Evolutionary conservation across 345 rosid genomes (phyloP).

Genomic region (Dipteronia dyeriana): DNA sequence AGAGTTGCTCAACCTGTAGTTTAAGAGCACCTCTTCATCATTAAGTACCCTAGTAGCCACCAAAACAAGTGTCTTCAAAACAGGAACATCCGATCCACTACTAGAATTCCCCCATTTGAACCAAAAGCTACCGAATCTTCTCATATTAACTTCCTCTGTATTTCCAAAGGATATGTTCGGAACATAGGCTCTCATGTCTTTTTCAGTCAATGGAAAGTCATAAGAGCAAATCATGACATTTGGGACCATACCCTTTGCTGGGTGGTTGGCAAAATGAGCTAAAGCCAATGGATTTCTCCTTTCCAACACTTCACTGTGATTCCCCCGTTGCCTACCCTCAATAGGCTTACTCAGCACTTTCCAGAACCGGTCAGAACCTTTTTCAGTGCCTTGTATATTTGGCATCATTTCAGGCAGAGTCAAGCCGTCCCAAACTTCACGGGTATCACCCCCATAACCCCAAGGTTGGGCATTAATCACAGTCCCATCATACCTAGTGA

Average conservation of each 20-base stretch:
- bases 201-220: conserved; percentile 73
- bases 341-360: conserved; percentile 74
- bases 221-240: conserved; percentile 87
- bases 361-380: conserved; percentile 72
- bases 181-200: conserved; percentile 65
- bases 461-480: conserved; percentile 87
- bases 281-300: conserved; percentile 82
- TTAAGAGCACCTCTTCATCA: conserved; percentile 75
- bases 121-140: conserved; percentile 74
- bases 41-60: conserved; percentile 73
- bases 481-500: conserved; percentile 79
- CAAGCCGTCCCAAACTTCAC: conserved; percentile 62
- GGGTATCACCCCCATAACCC: conserved; percentile 72
- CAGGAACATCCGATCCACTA: conserved; percentile 33
- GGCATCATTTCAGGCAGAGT: conserved; percentile 31
- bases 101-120: conserved; percentile 41
- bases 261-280: conserved; percentile 84
- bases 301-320: conserved; percentile 51
- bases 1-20: conserved; percentile 69
- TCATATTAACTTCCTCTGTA: conserved; percentile 60
- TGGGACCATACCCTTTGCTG: conserved; percentile 62
- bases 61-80: conserved; percentile 66
- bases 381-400: conserved; percentile 24
- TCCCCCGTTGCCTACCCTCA: conserved; percentile 33
- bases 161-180: conserved; percentile 64